Evolutionary conservation across 192 early-diverging fungal species (phyloP).

Genomic region (Linnemannia schmuckeri): DNA sequence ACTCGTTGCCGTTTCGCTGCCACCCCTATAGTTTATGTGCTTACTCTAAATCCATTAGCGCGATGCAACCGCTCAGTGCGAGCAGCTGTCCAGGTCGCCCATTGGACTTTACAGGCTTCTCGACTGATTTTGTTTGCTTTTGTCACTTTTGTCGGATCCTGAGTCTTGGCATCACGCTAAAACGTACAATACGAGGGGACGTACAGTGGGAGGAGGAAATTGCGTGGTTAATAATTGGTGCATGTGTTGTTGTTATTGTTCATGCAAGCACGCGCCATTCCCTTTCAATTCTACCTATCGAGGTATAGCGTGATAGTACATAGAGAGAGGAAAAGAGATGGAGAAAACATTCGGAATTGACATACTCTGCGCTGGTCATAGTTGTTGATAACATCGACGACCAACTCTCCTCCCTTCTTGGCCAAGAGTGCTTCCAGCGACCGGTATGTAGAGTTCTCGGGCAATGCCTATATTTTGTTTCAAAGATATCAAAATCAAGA

Average conservation of each 20-base stretch:
- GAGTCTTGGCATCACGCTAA: slow-evolving; percentile 68
- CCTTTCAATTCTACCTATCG: not conserved
- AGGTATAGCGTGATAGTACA: not conserved
- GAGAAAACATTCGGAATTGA: not conserved
- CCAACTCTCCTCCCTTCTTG: slow-evolving; percentile 67
- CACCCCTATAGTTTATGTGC: not conserved
- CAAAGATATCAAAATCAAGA: not conserved
- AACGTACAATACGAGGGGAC: not conserved
- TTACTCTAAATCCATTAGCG: slow-evolving; percentile 82
- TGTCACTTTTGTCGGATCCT: slow-evolving; percentile 74
- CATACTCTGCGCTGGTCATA: slow-evolving; percentile 70
- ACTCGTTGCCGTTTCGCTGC: too few relatives aligned
- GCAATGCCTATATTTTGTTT: slow-evolving; percentile 39
- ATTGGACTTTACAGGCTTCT: slow-evolving; percentile 69
- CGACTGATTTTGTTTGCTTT: slow-evolving; percentile 78
- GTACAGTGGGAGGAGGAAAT: slow-evolving; percentile 6
- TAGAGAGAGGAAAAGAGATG: slow-evolving; percentile 28
- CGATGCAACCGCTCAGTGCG: slow-evolving; percentile 75
- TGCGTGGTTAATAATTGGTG: not conserved
- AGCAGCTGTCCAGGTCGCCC: slow-evolving; percentile 69
- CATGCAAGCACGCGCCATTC: not conserved
- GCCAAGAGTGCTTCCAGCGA: slow-evolving; percentile 61
- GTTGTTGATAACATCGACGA: slow-evolving; percentile 73
- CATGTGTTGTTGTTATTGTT: not conserved
- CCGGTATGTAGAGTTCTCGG: slow-evolving; percentile 46